phyloP scores from a whole-genome alignment of 495 filamentous ascomycete genomes.

The Aspergillus baeticus region DNA sequence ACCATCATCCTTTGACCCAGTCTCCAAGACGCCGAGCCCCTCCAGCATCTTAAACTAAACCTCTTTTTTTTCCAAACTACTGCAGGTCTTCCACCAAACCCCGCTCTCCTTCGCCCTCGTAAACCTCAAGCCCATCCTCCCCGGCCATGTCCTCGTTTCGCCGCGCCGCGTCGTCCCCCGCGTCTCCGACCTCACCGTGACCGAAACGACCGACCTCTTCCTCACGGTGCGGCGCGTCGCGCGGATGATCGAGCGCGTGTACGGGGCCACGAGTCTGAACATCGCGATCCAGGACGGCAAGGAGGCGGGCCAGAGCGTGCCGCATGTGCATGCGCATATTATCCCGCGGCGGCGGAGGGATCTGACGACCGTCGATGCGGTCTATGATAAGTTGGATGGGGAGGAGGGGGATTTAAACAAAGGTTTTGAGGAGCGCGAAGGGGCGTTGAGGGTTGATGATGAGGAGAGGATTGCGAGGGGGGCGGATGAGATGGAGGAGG shows the following conservation, averaged over 20 bases:
- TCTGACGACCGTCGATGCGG: conserved; percentile 56
- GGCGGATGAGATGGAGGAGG: conserved; percentile 73
- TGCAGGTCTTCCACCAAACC: conserved; percentile 79
- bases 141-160: conserved; percentile 85
- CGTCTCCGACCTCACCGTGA: conserved; percentile 68
- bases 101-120: conserved; percentile 79
- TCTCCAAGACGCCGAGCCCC: not conserved
- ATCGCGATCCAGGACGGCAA: conserved; percentile 89
- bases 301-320: conserved; percentile 85
- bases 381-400: conserved; percentile 80
- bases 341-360: conserved; percentile 71
- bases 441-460: conserved; percentile 60
- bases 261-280: conserved; percentile 70
- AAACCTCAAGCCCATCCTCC: conserved; percentile 91
- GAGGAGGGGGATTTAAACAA: conserved; percentile 83
- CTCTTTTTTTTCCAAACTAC: not conserved
- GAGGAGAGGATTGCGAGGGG: conserved; percentile 64
- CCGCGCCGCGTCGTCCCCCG: conserved; percentile 61
- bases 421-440: conserved; percentile 28
- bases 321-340: conserved; percentile 91
- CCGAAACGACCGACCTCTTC: conserved; percentile 84
- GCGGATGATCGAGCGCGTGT: conserved; percentile 72
- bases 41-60: not conserved
- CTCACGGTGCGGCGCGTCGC: conserved; percentile 77
- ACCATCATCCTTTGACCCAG: not conserved